A percentile compares a stretch with the other conserved stretches of the same genome.
Conservation (phyloP, 1,284 basidiomycete species). For the Ustilago esculenta region DNA sequence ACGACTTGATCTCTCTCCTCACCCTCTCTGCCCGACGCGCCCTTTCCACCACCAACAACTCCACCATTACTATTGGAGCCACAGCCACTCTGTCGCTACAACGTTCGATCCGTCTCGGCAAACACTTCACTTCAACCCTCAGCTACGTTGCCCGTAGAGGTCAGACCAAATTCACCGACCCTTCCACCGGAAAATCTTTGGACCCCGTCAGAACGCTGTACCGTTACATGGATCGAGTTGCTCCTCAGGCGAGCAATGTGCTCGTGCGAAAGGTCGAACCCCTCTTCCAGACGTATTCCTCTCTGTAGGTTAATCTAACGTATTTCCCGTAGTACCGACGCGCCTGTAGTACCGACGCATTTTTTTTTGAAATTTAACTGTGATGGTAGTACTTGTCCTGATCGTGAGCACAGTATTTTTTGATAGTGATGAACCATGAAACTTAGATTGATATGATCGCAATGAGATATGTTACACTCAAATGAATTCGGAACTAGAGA, state of each 20-base stretch:
- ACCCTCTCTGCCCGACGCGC: neutral
- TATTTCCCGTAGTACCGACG: too few relatives aligned
- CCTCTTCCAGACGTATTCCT: slow-evolving; percentile 15
- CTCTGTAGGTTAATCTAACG: too few relatives aligned
- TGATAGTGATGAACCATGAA: too few relatives aligned
- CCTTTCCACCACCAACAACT: neutral
- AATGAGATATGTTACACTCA: too few relatives aligned
- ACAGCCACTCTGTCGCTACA: neutral
- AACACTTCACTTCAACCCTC: slow-evolving; percentile 1
- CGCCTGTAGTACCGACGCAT: too few relatives aligned
- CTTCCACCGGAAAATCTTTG: neutral
- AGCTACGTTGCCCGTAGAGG: slow-evolving; percentile 23
- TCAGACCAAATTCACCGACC: slow-evolving; percentile 1
- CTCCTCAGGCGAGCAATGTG: neutral
- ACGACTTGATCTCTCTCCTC: slow-evolving; percentile 28
- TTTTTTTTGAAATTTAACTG: too few relatives aligned
- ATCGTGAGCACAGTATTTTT: too few relatives aligned
- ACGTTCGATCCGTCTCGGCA: neutral
- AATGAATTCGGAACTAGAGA: too few relatives aligned
- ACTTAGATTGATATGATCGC: too few relatives aligned
- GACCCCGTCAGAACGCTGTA: slow-evolving; percentile 23
- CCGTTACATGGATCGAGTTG: slow-evolving; percentile 22
- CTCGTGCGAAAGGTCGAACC: slow-evolving; percentile 30
- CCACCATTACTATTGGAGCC: neutral
- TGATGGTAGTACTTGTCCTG: too few relatives aligned